Conservation (phyloP, 306 rosid genomes). For the Cicer cuneatum region DNA sequence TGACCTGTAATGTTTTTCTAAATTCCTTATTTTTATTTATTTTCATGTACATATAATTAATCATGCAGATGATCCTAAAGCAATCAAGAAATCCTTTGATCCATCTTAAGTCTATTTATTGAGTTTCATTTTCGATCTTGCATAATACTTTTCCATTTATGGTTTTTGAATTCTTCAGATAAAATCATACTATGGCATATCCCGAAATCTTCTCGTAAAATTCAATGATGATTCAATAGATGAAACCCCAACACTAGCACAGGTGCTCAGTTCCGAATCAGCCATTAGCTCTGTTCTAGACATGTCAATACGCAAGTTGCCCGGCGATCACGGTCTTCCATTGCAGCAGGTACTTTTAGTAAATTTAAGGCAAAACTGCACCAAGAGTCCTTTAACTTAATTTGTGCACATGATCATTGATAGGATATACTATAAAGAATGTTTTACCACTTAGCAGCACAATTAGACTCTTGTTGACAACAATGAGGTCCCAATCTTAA, state of each 20-base stretch:
- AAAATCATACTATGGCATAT: constrained; percentile 89
- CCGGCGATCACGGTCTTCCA: constrained; percentile 96
- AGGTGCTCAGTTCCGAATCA: constrained; percentile 85
- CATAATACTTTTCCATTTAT: constrained; percentile 15
- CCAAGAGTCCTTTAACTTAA: too few species aligned
- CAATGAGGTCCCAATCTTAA: too few species aligned
- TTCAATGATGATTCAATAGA: constrained; percentile 89
- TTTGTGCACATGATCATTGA: too few species aligned
- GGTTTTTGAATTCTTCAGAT: constrained; percentile 61
- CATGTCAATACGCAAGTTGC: constrained; percentile 87
- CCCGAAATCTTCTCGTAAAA: constrained; percentile 87
- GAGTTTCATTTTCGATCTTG: constrained; percentile 9
- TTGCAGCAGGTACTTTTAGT: constrained; percentile 77
- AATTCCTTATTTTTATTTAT: neutral
- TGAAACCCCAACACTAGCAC: constrained; percentile 82
- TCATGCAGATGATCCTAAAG: neutral
- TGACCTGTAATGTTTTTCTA: neutral
- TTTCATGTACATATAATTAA: neutral
- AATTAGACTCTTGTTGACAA: too few species aligned
- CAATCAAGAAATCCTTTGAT: neutral
- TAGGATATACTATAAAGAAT: too few species aligned
- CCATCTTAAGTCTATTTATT: neutral
- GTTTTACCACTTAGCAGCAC: too few species aligned
- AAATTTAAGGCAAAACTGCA: neutral
- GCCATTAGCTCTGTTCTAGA: constrained; percentile 92